Percentiles rank a stretch among this genome's conserved stretches.
These are phyloP conservation scores for Rhizoclosmatium globosum DNA, from an alignment of 192 early-diverging fungal species.

Conservation along the genomic window DNA sequence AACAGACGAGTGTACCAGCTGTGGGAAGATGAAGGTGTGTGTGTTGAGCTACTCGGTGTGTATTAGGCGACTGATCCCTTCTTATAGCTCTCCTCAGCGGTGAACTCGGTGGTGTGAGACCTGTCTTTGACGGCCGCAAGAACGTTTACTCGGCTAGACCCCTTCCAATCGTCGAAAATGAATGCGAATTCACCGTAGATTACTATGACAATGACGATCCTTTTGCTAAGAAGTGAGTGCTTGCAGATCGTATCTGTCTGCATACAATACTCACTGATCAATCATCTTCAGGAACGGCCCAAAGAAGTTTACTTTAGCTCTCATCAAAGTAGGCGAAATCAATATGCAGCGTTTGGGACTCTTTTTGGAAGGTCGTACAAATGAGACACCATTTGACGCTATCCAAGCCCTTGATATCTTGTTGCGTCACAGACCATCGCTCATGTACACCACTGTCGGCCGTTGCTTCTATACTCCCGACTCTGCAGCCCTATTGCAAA, in stretches of 20 bases:
- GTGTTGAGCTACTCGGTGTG: not conserved
- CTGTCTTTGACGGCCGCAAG: constrained; percentile 87
- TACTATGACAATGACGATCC: constrained; percentile 64
- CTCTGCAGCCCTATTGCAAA: constrained; percentile 63
- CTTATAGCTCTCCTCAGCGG: constrained; percentile 47
- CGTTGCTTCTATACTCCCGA: constrained; percentile 92
- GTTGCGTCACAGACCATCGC: constrained; percentile 84
- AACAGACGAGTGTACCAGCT: constrained; percentile 74
- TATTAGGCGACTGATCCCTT: not conserved
- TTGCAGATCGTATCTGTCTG: not conserved
- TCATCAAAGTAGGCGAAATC: constrained; percentile 73
- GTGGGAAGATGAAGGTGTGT: constrained; percentile 60
- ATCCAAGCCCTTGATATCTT: constrained; percentile 75
- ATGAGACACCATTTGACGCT: constrained; percentile 62
- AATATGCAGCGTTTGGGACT: constrained; percentile 58
- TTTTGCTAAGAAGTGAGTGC: constrained; percentile 17
- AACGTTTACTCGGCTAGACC: constrained; percentile 73
- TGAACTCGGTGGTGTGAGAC: constrained; percentile 64
- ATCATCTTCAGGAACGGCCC: constrained; percentile 43
- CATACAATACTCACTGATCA: too few species aligned
- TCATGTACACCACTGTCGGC: constrained; percentile 79
- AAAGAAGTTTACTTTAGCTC: constrained; percentile 68
- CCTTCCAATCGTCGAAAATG: constrained; percentile 62
- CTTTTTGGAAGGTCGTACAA: constrained; percentile 53
- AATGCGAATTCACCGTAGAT: constrained; percentile 64